Base-by-base conservation (phyloP, 2,329 filamentous ascomycete genomes). In the Neospermospora avenae region DNA sequence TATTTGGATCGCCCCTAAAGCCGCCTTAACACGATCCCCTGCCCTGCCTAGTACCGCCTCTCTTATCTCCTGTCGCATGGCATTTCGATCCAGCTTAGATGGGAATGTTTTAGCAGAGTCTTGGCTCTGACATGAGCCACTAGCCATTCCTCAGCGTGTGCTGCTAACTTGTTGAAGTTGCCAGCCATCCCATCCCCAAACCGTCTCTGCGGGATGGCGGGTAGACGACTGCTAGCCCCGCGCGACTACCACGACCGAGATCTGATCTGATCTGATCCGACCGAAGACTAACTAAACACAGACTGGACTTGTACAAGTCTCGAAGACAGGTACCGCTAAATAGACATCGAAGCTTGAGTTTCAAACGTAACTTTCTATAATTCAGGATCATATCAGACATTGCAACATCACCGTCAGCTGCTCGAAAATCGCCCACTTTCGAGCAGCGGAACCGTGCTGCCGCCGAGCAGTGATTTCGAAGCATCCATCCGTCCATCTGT, bases 121-220 rank as follows among this genome's bases (percentile, higher is more conserved):
- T 63, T 61, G 63, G 63, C 60, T 52, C 18, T 39, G 39, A 44
- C 35, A 25, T 20, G 44, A 41, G 37, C 45, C 55, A 57, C 54
- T 58, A 52, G 24, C 57, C 28, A 41, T 20, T 3, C 49, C 42
- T 16, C 25, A 25, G 39, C 49, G 51, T n/a, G 41, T 42, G 49
- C 28, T 37, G 45, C 49, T 61, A 24, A 31, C 37, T 34, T 57
- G 31, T 34, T 22, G 57, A 49, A 35, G 6, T 31, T 31, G 6
- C 6, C 11, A 31, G 5, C 28, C 28, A 31, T 60, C 61, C 60
- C 48, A 59, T 35, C n/a, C n/a, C n/a, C n/a, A n/a, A 60, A 64
- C 65, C 65, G 60, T 62, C 61, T 59, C 55, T 53, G 46, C 65
- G 62, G 65, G 60, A 64, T 63, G 61, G 60, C 31, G 31, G 54